Base-by-base conservation (phyloP, 2,329 filamentous ascomycete species). In the Scedosporium minutisporum region DNA sequence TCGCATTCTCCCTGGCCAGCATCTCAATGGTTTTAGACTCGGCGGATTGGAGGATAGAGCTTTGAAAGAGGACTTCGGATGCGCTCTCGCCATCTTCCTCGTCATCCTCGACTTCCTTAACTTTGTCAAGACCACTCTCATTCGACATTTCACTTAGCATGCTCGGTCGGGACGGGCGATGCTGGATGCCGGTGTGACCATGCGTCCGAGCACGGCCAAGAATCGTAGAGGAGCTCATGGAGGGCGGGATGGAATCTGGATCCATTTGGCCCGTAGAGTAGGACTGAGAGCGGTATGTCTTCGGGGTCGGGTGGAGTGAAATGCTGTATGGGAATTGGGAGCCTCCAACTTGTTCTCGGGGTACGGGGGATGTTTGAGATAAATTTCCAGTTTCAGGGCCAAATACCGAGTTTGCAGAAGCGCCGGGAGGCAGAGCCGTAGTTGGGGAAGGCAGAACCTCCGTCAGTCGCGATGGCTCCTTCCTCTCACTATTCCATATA, bases 211-310 rank as follows among this genome's bases (percentile, higher is more conserved):
- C 75, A 58, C 84, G 79, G n/a, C 80, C 77, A 12, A 84, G 72
- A 23, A 81, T 75, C 3, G 82, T 74, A 3, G 82, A 76, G 3
- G 80, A 72, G 63, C 74, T 76, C 27, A 77, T 67, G 3, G 74
- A 69, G 14, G 76, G 68, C 3, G 75, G 69, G 10, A 27, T 27
- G 1, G 75, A 75, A 64, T 93, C 90, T 1, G 87, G 83, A 61
- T 96, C 92, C 65, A 92, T 80, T 72, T 97, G 93, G 4, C 93
- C 93, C 58, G 96, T 93, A 0, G 93, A 97, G 74, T 97, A 97
- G 4, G 95, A 97, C 74, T 97, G 91, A 5, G 95, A 99, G 53
- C 95, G 87, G 69, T 96, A 95, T 1, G 91, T 92, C 74, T 97
- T 97, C 1, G 90, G 90, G 0, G 91, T 95, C 0, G 93, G 92